phyloP scores from a whole-genome alignment of 306 rosid species.

The Quercus berberidifolia region DNA sequence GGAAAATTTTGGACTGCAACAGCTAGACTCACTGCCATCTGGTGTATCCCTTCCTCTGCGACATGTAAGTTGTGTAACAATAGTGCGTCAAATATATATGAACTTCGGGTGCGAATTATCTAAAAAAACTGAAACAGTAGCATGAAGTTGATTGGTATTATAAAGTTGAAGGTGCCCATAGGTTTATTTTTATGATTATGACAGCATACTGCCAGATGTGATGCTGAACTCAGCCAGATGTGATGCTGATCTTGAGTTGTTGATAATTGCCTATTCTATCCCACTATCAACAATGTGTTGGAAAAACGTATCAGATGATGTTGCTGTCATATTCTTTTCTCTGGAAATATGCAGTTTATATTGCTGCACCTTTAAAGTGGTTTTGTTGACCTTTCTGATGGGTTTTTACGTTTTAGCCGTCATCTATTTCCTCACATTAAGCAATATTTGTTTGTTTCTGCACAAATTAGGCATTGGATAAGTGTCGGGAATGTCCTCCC shows the following conservation, averaged over 20 bases:
- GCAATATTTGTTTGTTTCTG: slow-evolving; percentile 19
- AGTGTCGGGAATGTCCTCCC: slow-evolving; percentile 96
- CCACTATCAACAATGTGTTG: not conserved
- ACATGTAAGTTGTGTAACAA: slow-evolving; percentile 60
- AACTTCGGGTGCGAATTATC: not conserved
- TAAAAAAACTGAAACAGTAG: not conserved
- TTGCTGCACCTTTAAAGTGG: not conserved
- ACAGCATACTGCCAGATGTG: slow-evolving; percentile 8
- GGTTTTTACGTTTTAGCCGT: not conserved
- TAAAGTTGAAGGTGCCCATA: slow-evolving; percentile 6
- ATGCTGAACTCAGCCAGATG: slow-evolving; percentile 1
- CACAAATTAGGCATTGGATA: slow-evolving; percentile 79
- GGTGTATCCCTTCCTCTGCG: slow-evolving; percentile 92
- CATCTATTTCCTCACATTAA: slow-evolving; percentile 12
- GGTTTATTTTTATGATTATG: not conserved
- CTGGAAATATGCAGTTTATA: not conserved
- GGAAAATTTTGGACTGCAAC: slow-evolving; percentile 92
- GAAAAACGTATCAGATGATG: not conserved
- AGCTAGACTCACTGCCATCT: slow-evolving; percentile 87
- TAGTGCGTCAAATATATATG: not conserved
- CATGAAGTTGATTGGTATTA: not conserved
- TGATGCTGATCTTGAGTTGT: slow-evolving; percentile 3
- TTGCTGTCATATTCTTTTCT: not conserved
- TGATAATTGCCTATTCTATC: slow-evolving; percentile 10
- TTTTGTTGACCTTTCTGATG: not conserved